Evolutionary conservation across 2,329 filamentous ascomycete genomes (phyloP), one percentile per base, ranked within the genome.

Genomic region (Cercospora berteroae): DNA sequence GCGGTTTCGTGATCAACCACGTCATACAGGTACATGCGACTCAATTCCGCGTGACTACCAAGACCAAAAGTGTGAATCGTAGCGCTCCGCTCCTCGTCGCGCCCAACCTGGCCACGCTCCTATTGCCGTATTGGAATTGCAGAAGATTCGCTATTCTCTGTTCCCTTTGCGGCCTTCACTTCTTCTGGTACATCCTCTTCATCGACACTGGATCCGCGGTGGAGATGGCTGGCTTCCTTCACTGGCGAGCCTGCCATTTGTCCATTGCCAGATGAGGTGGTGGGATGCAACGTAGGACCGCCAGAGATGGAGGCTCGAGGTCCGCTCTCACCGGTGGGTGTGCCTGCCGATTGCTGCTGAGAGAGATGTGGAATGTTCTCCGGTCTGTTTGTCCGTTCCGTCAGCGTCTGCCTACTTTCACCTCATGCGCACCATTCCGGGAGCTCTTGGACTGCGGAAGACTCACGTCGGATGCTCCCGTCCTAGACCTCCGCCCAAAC

Each of bases 201-300:
- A 63, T 87, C 85, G 10, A 85, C 87, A 77, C 89, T 96, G 6
- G 91, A 93, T 81, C 93, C 91, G 70, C 91, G 87, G 78, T 96
- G 89, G 77, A 97, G 83, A 78, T 92, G 93, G 82, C 91, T 96
- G 80, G 88, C 89, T 83, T 97, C 94, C 83, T 97, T 97, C 74
- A 95, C 88, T 1, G 94, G 94, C 78, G 91, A 95, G 70, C 91
- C 89, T 69, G 87, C 86, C 73, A 88, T 86, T 65, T 84, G 83
- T 79, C 79, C 69, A 23, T 65, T 60, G 80, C 80, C 74, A 79
- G 83, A 71, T 77, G 81, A 74, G 73, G 80, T 71, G 80, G 82
- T 74, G 3, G 87, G 79, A 60, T 73, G 74, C 48, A 77, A 73
- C 25, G 66, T 73, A 18, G 69, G 66, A 63, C 50, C 65, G 18